Evolutionary conservation across 257 asterid species (phyloP).

Genomic region (Phtheirospermum japonicum): DNA sequence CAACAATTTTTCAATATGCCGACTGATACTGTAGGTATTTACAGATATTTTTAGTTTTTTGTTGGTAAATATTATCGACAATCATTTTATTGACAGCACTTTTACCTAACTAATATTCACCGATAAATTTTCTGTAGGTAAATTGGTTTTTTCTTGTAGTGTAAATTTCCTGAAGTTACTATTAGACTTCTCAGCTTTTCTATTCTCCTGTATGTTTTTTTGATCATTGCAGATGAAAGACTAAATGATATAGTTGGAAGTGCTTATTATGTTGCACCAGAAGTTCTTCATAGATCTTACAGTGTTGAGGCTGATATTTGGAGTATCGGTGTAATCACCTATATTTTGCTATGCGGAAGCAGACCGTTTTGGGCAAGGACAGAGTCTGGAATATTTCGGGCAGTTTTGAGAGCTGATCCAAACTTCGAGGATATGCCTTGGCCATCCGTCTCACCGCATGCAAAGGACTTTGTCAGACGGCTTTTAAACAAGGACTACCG

Average conservation of each 20-base stretch:
- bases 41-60: neutral
- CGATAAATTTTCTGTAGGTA: too few species aligned
- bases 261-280: conserved; percentile 98
- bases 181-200: conserved; percentile 3
- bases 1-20: too few species aligned
- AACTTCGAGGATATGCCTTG: conserved; percentile 90
- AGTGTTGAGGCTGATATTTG: conserved; percentile 95
- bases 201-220: neutral
- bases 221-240: conserved; percentile 66
- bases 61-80: neutral
- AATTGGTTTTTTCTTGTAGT: conserved; percentile 1
- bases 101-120: too few species aligned
- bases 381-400: conserved; percentile 93
- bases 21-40: too few species aligned
- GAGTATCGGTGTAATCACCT: conserved; percentile 95
- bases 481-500: conserved; percentile 91
- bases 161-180: conserved; percentile 1
- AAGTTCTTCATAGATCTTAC: conserved; percentile 93
- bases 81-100: too few species aligned
- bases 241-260: conserved; percentile 98
- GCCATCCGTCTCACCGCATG: conserved; percentile 84
- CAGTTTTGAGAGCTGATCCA: conserved; percentile 95
- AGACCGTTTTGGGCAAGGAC: conserved; percentile 99
- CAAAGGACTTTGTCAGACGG: conserved; percentile 85
- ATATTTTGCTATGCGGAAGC: conserved; percentile 92